Conservation (phyloP, 1,284 basidiomycete genomes). For the Marasmius sp. region DNA sequence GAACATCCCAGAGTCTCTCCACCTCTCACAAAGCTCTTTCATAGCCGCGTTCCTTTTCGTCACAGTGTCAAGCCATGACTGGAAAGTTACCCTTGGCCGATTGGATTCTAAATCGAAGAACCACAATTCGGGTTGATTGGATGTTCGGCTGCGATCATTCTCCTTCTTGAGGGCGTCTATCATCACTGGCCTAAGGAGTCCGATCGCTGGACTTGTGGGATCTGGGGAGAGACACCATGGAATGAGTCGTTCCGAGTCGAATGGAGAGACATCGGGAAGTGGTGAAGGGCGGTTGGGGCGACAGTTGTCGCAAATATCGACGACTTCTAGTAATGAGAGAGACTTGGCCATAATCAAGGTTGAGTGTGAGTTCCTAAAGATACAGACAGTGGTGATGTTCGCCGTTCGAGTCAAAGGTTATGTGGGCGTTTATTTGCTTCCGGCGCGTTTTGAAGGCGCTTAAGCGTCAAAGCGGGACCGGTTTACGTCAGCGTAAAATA, state of each 20-base stretch:
- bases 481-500: neutral
- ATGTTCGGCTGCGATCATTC: constrained; percentile 33
- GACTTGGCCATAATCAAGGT: neutral
- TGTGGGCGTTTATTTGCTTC: neutral
- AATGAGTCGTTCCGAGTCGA: constrained; percentile 42
- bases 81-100: constrained; percentile 49
- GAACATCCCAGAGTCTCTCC: constrained; percentile 66
- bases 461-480: neutral
- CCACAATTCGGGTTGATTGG: constrained; percentile 39
- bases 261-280: constrained; percentile 4
- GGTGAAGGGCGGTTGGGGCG: constrained; percentile 4
- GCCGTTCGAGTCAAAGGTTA: neutral
- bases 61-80: constrained; percentile 48
- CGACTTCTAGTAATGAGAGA: constrained; percentile 7
- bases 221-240: constrained; percentile 52
- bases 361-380: neutral
- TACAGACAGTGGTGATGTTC: neutral
- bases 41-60: constrained; percentile 58
- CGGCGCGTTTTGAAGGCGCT: neutral
- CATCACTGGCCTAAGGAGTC: constrained; percentile 61
- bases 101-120: constrained; percentile 28
- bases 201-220: constrained; percentile 52
- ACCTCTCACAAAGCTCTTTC: constrained; percentile 63
- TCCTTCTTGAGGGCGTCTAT: constrained; percentile 53
- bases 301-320: constrained; percentile 13